A percentile compares a stretch with the other conserved stretches of the same genome.
Conservation (phyloP, 805 yeast genomes). For the Lachancea dasiensis region DNA sequence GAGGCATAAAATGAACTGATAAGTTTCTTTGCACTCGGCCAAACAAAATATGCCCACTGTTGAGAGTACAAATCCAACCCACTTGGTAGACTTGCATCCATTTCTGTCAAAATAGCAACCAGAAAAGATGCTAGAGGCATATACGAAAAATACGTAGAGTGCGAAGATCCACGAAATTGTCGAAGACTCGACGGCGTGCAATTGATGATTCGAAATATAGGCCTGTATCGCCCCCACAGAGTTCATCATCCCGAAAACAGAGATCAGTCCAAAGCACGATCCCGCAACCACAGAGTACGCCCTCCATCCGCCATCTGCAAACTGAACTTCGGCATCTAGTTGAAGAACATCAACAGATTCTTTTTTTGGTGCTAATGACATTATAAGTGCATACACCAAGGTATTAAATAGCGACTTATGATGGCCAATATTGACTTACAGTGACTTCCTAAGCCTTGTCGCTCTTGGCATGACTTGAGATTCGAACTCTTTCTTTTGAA, state of each 20-base stretch:
- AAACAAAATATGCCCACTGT: conserved; percentile 40
- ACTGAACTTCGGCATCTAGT: conserved; percentile 11
- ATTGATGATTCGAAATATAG: conserved; percentile 48
- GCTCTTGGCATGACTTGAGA: too few relatives aligned
- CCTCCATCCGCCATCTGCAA: conserved; percentile 50
- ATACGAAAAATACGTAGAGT: conserved; percentile 26
- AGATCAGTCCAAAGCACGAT: conserved; percentile 47
- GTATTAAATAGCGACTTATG: too few relatives aligned
- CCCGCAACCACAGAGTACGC: conserved; percentile 54
- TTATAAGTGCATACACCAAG: too few relatives aligned
- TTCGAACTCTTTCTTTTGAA: too few relatives aligned
- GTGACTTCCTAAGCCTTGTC: too few relatives aligned
- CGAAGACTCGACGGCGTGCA: conserved; percentile 39
- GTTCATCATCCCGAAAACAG: conserved; percentile 51
- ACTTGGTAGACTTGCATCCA: conserved; percentile 38
- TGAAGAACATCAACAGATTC: conserved; percentile 2
- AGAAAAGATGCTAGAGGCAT: conserved; percentile 34
- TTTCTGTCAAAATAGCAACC: conserved; percentile 43
- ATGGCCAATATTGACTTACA: too few relatives aligned
- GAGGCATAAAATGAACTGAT: conserved; percentile 49
- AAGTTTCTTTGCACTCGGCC: conserved; percentile 38
- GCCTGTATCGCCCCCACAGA: conserved; percentile 58
- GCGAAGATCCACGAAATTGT: conserved; percentile 54
- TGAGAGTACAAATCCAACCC: conserved; percentile 35
- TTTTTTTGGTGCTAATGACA: too few relatives aligned